phyloP scores from a whole-genome alignment of 805 yeast species.

The Wickerhamomyces strasburgensis region DNA sequence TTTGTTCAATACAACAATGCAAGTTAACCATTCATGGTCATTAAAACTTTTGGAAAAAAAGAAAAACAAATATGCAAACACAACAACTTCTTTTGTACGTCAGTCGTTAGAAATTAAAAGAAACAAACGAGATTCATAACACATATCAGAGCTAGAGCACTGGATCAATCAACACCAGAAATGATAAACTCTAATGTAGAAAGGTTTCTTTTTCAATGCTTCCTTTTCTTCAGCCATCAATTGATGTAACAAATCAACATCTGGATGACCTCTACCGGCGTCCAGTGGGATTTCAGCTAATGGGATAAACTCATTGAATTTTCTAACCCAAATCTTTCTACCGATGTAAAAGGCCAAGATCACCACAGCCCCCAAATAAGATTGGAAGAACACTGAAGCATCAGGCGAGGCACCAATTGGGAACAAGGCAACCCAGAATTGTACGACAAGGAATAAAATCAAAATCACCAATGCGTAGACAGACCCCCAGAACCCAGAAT shows the following conservation, averaged over 20 bases:
- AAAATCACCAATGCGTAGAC: conserved; percentile 33
- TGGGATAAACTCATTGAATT: conserved; percentile 37
- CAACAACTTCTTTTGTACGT: too few relatives aligned
- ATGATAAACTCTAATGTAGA: conserved; percentile 45
- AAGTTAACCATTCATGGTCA: too few relatives aligned
- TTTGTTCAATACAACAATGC: too few relatives aligned
- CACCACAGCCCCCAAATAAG: conserved; percentile 39
- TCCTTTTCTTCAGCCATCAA: conserved; percentile 57
- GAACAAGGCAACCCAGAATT: conserved; percentile 44
- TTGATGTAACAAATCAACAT: conserved; percentile 49
- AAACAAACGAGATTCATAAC: not conserved
- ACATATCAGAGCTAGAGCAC: too few relatives aligned
- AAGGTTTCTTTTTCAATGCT: conserved; percentile 39
- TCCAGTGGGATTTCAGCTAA: conserved; percentile 52
- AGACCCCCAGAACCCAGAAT: conserved; percentile 40
- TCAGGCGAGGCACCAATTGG: conserved; percentile 36
- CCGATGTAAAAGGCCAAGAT: conserved; percentile 33
- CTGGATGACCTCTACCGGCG: conserved; percentile 58
- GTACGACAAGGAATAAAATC: conserved; percentile 35
- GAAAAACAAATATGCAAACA: too few relatives aligned
- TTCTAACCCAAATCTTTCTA: conserved; percentile 40
- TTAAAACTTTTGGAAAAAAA: too few relatives aligned
- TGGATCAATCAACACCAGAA: conserved; percentile 59
- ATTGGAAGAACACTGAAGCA: conserved; percentile 34
- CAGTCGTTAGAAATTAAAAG: too few relatives aligned